Evolutionary conservation across 2,329 filamentous ascomycete genomes (phyloP), one percentile per base, ranked within the genome.

Genomic region (Colletotrichum caudatum): DNA sequence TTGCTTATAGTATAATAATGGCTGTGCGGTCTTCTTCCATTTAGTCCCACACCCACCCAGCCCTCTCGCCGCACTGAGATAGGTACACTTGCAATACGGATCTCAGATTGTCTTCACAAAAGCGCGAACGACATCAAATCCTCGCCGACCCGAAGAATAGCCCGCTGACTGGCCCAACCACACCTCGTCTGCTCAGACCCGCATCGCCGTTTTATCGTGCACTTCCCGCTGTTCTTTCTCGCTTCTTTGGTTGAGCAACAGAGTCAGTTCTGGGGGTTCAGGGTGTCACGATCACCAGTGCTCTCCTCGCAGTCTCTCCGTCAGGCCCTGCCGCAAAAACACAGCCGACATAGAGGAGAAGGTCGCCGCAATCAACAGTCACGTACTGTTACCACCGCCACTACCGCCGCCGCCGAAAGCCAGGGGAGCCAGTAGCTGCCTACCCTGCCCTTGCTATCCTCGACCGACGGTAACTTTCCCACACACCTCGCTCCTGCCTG

Each of bases 381-480:
- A 29, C 29, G 5, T 14, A 18, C 29, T 44, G 3, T 29, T 12
- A 37, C 37, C 23, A 64, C 35, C 37, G n/a, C 59, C 16, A 6
- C 60, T 16, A 11, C 23, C 39, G 39, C 39, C 39, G 14, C 39
- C 14, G 39, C 39, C 18, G 11, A 35, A n/a, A 44, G 35, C 20
- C 60, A 63, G 20, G n/a, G 35, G 35, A 35, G 41, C 35, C 60
- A 33, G 48, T 51, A 20, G 23, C 48, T 54, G 44, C n/a, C 59
- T 29, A 41, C 51, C 54, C 67, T 69, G 69, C 69, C 69, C 69
- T 68, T 71, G 64, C 69, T 65, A 57, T 71, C 64, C 68, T 66
- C 64, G 69, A 69, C 53, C 23, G 26, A 56, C 37, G 29, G 50
- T 53, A 41, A 58, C 69, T 59, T 72, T 60, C 66, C 69, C 69